Evolutionary conservation across 2,329 filamentous ascomycete species (phyloP), one percentile per base, ranked within the genome.

Genomic region (Fusarium sp.): DNA sequence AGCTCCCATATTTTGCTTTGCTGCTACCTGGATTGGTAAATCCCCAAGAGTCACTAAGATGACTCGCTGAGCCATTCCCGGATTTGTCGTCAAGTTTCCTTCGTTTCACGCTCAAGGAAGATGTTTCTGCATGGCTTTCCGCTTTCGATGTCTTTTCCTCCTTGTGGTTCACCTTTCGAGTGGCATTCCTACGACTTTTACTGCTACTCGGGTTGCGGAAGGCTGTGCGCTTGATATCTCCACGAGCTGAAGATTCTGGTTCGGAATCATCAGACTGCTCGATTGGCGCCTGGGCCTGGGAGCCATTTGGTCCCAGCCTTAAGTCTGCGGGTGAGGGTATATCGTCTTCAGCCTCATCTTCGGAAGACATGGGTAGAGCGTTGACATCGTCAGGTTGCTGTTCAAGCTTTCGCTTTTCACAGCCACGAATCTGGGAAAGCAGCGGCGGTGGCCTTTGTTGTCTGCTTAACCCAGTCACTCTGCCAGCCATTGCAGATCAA

Each of bases 141-240:
- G 20, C 30, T 32, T 13, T 13, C 22, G 26, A 28, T 44, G 22
- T 36, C 22, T 62, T 63, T 45, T 24, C 18, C 47, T 26, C 36
- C 35, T 61, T 45, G 30, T 64, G 53, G 35, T 60, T 63, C 30
- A 61, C 48, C 20, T 54, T 66, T 44, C 58, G 70, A 18, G 30
- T 42, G 38, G 41, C 35, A 24, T 44, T 66, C 44, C 58, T 71
- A 17, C 48, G 63, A 36, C 44, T 26, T 22, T 55, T 70, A 10
- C 41, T 54, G 41, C 59, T 22, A 30, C 47, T 39, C n/a, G 63
- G 32, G 26, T 51, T 38, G 6, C 48, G 30, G 48, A 85, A 86
- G 18, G 38, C 65, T n/a, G 81, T 83, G 14, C 70, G 72, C 42
- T 72, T 78, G 32, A 86, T 85, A 58, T 79, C 70, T 22, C 75